A percentile compares a stretch with the other conserved stretches of the same genome.
phyloP scores from a whole-genome alignment of 306 rosid species.

The Spatholobus suberectus region DNA sequence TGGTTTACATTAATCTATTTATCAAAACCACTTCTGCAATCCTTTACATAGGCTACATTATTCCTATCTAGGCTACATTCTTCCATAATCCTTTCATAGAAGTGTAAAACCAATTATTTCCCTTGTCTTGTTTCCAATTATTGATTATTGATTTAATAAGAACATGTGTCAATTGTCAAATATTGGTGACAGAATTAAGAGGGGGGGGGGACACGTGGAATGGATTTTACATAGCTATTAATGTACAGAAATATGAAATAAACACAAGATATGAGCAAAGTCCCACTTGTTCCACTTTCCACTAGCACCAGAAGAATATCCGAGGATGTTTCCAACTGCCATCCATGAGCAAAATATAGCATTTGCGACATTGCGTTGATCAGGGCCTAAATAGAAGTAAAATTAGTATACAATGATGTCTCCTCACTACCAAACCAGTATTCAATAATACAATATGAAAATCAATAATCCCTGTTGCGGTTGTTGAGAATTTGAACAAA shows the following conservation, averaged over 20 bases:
- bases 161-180: neutral
- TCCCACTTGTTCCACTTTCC: slow-evolving; percentile 93
- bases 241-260: slow-evolving; percentile 30
- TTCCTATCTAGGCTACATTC: slow-evolving; percentile 16
- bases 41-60: slow-evolving; percentile 15
- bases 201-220: neutral
- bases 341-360: slow-evolving; percentile 99
- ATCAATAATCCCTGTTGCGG: slow-evolving; percentile 25
- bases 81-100: neutral
- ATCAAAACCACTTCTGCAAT: slow-evolving; percentile 25
- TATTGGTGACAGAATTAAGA: neutral
- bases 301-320: slow-evolving; percentile 97
- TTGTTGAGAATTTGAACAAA: slow-evolving; percentile 32
- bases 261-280: slow-evolving; percentile 19
- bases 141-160: neutral
- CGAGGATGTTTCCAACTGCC: slow-evolving; percentile 98
- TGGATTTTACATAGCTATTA: neutral
- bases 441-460: slow-evolving; percentile 24
- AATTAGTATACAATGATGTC: slow-evolving; percentile 12
- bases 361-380: slow-evolving; percentile 91
- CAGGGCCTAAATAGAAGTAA: slow-evolving; percentile 68
- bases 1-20: slow-evolving; percentile 27
- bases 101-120: slow-evolving; percentile 25
- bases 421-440: neutral
- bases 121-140: slow-evolving; percentile 9